Conservation (phyloP, 2,329 filamentous ascomycete species). For the Ophiosphaerella korrae region DNA sequence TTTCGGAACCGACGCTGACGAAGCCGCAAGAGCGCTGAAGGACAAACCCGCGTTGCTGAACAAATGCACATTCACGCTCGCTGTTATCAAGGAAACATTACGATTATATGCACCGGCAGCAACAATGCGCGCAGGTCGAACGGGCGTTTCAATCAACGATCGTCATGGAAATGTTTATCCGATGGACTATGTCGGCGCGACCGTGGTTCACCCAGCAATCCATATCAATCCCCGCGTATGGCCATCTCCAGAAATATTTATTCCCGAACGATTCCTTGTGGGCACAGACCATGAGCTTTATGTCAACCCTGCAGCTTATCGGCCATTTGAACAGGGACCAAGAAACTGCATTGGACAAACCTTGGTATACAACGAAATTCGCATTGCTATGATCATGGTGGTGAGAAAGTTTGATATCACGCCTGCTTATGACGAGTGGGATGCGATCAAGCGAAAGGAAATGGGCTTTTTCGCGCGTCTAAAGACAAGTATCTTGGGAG, state of each 20-base stretch:
- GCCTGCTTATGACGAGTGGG: slow-evolving; percentile 20
- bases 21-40: background rate
- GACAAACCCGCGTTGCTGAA: slow-evolving; percentile 31
- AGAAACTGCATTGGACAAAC: slow-evolving; percentile 48
- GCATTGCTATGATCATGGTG: slow-evolving; percentile 8
- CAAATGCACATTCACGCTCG: slow-evolving; percentile 31
- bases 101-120: slow-evolving; percentile 40
- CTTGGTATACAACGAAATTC: slow-evolving; percentile 40
- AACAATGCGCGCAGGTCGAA: slow-evolving; percentile 21
- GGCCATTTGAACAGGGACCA: slow-evolving; percentile 32
- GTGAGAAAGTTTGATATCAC: slow-evolving; percentile 12
- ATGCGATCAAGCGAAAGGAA: slow-evolving; percentile 12
- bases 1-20: slow-evolving; percentile 25
- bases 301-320: too few relatives aligned
- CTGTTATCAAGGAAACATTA: slow-evolving; percentile 44
- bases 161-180: slow-evolving; percentile 11
- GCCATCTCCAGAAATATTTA: slow-evolving; percentile 16
- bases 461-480: background rate
- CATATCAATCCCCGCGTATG: slow-evolving; percentile 24
- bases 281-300: too few relatives aligned
- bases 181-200: slow-evolving; percentile 7
- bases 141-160: slow-evolving; percentile 8
- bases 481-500: slow-evolving; percentile 11
- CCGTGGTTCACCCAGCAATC: slow-evolving; percentile 13
- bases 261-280: slow-evolving; percentile 26